Evolutionary conservation across 225 moss, liverwort and hornwort genomes (phyloP).

Genomic region (Sphagnum contortum): DNA sequence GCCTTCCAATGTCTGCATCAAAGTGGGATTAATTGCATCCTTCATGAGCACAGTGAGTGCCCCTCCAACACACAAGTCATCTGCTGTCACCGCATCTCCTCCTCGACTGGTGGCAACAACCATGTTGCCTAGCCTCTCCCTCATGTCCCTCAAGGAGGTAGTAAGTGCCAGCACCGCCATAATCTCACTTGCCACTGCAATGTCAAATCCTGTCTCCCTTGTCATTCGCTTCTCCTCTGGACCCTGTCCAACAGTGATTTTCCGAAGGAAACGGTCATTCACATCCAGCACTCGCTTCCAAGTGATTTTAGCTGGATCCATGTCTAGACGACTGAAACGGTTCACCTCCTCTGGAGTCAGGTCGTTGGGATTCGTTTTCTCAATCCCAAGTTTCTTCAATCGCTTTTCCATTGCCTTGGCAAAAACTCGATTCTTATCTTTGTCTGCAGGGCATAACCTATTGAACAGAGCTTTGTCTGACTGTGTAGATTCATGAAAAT

Average conservation of each 20-base stretch:
- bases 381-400: constrained; percentile 77
- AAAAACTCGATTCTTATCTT: constrained; percentile 68
- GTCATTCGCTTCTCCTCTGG: constrained; percentile 96
- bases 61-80: constrained; percentile 83
- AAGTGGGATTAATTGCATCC: constrained; percentile 82
- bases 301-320: constrained; percentile 69
- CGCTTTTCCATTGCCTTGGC: constrained; percentile 78
- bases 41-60: constrained; percentile 98
- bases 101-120: constrained; percentile 81
- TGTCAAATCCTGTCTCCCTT: constrained; percentile 89
- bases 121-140: constrained; percentile 84
- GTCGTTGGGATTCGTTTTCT: constrained; percentile 66
- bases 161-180: constrained; percentile 96
- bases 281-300: constrained; percentile 97
- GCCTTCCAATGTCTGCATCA: constrained; percentile 96
- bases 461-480: constrained; percentile 81
- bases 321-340: constrained; percentile 70
- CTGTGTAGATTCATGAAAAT: constrained; percentile 90
- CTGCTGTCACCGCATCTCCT: constrained; percentile 82
- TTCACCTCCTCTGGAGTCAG: constrained; percentile 59
- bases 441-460: constrained; percentile 78
- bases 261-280: constrained; percentile 82
- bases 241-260: constrained; percentile 84
- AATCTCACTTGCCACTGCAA: constrained; percentile 95
- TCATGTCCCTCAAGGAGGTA: constrained; percentile 78